phyloP scores from a whole-genome alignment of 257 asterid species.

The Solanum verrucosum region DNA sequence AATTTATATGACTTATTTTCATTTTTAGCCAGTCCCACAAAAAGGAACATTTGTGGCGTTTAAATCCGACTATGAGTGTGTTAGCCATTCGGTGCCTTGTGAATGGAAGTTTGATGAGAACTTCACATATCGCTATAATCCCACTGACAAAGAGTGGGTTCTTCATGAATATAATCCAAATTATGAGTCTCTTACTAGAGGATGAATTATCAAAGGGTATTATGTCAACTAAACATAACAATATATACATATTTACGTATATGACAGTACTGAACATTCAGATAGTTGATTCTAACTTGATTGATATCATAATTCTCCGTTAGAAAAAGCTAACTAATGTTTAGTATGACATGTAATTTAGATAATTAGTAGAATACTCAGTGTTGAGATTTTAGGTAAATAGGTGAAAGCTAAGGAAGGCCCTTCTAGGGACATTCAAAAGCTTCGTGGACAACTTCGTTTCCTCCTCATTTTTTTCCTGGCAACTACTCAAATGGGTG shows the following conservation, averaged over 20 bases:
- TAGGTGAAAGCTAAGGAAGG: background rate
- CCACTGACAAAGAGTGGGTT: constrained; percentile 11
- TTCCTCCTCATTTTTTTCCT: background rate
- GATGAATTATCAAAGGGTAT: constrained; percentile 58
- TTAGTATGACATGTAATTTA: background rate
- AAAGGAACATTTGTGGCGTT: constrained; percentile 54
- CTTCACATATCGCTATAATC: constrained; percentile 25
- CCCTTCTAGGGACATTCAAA: background rate
- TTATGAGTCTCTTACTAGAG: constrained; percentile 60
- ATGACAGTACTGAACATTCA: background rate
- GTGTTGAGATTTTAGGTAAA: background rate
- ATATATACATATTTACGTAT: background rate
- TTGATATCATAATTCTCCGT: background rate
- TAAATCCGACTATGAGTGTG: constrained; percentile 30
- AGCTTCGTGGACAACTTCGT: background rate
- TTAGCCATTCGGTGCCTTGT: constrained; percentile 5
- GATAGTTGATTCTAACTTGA: background rate
- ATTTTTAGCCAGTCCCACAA: constrained; percentile 11
- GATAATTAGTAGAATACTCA: background rate
- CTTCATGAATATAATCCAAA: constrained; percentile 40
- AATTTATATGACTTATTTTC: no score
- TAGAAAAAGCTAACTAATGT: background rate
- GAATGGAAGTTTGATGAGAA: constrained; percentile 61
- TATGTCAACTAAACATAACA: constrained; percentile 29
- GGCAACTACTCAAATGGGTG: background rate